These are phyloP conservation scores for Aspergillus texensis DNA, from an alignment of 2,329 filamentous ascomycete genomes.

Conservation along the genomic window DNA sequence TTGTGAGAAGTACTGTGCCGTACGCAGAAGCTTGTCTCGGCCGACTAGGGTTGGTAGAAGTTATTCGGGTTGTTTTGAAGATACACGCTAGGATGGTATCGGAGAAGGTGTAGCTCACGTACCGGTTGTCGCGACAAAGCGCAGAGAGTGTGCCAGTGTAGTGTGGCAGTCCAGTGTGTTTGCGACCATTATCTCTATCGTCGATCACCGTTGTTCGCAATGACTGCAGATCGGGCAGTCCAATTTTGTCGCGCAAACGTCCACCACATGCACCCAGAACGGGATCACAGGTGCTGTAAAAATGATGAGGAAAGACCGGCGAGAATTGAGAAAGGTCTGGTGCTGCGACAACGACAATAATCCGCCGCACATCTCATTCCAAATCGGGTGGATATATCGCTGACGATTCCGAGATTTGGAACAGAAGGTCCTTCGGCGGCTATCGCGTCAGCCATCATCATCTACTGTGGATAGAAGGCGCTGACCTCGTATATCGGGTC, in stretches of 20 bases:
- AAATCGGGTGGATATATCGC: not conserved
- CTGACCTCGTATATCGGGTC: not conserved
- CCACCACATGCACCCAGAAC: not conserved
- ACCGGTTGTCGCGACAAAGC: not conserved
- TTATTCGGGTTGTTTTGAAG: not conserved
- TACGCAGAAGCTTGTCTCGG: not conserved
- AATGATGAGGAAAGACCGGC: not conserved
- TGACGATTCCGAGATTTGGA: not conserved
- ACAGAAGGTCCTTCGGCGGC: not conserved
- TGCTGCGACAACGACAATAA: not conserved
- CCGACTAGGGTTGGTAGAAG: not conserved
- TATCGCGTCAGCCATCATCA: not conserved
- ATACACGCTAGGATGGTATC: not conserved
- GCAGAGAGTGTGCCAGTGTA: not conserved
- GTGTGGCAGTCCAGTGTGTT: not conserved
- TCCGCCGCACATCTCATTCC: not conserved
- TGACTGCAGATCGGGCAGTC: no score
- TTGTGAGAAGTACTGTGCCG: not conserved
- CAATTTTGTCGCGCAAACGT: not conserved
- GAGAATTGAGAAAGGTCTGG: not conserved
- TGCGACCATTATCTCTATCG: not conserved
- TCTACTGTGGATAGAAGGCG: not conserved
- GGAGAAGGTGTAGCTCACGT: not conserved
- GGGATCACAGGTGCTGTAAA: not conserved
- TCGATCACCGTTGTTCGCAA: not conserved